Evolutionary conservation across 78 protist genomes (phyloP), one percentile per base, ranked within the genome.

Genomic region (Dictyostelium capitatum): DNA sequence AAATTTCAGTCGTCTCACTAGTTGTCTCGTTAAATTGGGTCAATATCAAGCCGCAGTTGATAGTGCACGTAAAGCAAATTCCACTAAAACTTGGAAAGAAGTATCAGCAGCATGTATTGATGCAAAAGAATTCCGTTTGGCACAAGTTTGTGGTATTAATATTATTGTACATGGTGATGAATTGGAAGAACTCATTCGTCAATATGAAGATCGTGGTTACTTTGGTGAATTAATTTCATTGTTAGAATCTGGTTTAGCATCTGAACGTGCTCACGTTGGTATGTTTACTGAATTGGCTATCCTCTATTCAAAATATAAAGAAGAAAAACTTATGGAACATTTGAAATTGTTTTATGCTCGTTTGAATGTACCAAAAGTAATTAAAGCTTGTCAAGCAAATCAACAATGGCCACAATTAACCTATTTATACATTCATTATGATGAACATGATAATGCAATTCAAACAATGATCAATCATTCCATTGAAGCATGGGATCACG

Each of bases 281-380:
- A 97, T 99, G 97, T 99, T 97, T 97, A 99, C 99, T 7, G 99
- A 97, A 95, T 98, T 99, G 56, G 99, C 99, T 41, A 93, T 97
- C 65, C 89, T 99, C 67, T 99, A 99, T 97, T 75, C 99, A 17
- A 91, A 98, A 95, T 98, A 97, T 97, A 46, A 79, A 89, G 99
- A 97, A 41, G 98, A 80, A 72, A 97, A 98, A 96, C 96, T 99
- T 59, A 98, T 99, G 99, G 99, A 99, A 80, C 99, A 98, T 96
- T 54, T 99, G 80, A 97, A 98, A 95, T 83, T 87, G 46, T 97
- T 50, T 95, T 97, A 95, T 92, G 51, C 91, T 10, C 87, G 98
- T 59, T 57, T 98, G 89, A 98, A 98, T 97, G 96, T 98, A 56
- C 99, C 99, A 80, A 96, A 96, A 89, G 94, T 99, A 81, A 62